Evolutionary conservation across 2,329 filamentous ascomycete species (phyloP), one percentile per base, ranked within the genome.

Genomic region (Rutstroemia sp.): DNA sequence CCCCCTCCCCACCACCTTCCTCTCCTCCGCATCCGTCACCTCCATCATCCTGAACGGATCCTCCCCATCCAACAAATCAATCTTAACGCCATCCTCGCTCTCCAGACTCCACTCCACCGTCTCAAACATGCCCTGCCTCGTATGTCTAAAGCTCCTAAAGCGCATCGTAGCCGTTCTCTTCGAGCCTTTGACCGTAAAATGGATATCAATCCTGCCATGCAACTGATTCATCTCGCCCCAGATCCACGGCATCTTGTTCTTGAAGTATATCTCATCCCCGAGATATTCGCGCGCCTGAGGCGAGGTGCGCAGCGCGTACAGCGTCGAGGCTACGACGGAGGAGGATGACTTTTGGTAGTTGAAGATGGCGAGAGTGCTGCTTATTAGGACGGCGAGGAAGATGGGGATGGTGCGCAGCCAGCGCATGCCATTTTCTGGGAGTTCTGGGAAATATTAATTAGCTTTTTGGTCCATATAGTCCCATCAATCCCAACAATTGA

Each of bases 341-440:
- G 85, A 90, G n/a, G 88, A 90, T 57, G 86, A 83, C 73, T 96
- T 96, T 72, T 99, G 92, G 81, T 99, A 97, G 80, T 99, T 99
- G 87, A 99, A 97, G 73, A 99, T 96, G 64, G 87, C 89, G 58
- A 95, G 75, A 63, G 86, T 85, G 63, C 86, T 87, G 55, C 79
- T 77, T 49, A 82, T 80, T 64, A 96, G 83, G 61, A 89, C 76
- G 61, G 81, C 72, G 53, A 87, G 70, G 79, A 97, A 97, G 70
- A 95, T 75, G 54, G 92, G 92, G 36, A 96, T 73, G 1, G 89
- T 90, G 65, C 81, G 81, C 55, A 78, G 70, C 87, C 88, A 92
- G 64, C 78, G 77, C 68, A 69, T 69, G 47, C 68, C 68, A 55
- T 61, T 62, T 48, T 63, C 51, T 17, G 63, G 60, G 36, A 68